These are phyloP conservation scores for Penicillium sclerotiorum DNA, from an alignment of 2,329 filamentous ascomycete species.

Conservation along the genomic window DNA sequence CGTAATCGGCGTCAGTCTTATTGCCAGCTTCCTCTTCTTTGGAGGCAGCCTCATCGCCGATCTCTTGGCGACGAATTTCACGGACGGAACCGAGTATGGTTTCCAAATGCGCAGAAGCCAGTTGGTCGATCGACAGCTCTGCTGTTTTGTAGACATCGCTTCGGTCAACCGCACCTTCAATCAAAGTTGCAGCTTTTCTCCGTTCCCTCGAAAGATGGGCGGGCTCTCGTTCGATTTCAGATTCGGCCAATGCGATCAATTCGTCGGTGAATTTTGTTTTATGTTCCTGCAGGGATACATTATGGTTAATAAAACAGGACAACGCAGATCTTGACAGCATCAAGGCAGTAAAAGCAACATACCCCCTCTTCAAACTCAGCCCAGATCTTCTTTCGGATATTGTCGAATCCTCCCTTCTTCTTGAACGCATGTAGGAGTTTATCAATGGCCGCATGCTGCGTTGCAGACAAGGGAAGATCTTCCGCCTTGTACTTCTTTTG, in stretches of 20 bases:
- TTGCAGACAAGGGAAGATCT: constrained; percentile 62
- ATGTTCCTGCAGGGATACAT: constrained; percentile 46
- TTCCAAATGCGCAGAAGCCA: constrained; percentile 58
- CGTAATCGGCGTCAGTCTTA: constrained; percentile 65
- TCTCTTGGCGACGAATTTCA: constrained; percentile 59
- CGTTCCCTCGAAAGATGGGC: constrained; percentile 63
- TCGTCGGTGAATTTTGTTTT: constrained; percentile 56
- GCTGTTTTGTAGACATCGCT: constrained; percentile 64
- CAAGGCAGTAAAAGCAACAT: constrained; percentile 25
- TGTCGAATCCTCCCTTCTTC: constrained; percentile 68
- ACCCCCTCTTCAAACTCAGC: constrained; percentile 60
- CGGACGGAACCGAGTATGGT: constrained; percentile 58
- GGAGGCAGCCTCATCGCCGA: constrained; percentile 59
- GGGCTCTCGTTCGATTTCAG: constrained; percentile 65
- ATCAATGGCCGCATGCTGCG: constrained; percentile 63
- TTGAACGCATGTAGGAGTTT: constrained; percentile 64
- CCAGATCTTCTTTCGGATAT: constrained; percentile 62
- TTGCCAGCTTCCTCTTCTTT: constrained; percentile 58
- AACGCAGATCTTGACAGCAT: too few species aligned
- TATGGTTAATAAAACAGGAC: constrained; percentile 11
- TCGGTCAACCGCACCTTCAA: constrained; percentile 66
- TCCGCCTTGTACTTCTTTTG: constrained; percentile 60
- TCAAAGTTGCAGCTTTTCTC: constrained; percentile 63
- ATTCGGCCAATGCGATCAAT: constrained; percentile 59
- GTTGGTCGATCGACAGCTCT: constrained; percentile 56